Percentiles rank a stretch among this genome's conserved stretches.
Evolutionary conservation across 2,329 filamentous ascomycete species (phyloP).

Genomic region (Venturia oleaginea): DNA sequence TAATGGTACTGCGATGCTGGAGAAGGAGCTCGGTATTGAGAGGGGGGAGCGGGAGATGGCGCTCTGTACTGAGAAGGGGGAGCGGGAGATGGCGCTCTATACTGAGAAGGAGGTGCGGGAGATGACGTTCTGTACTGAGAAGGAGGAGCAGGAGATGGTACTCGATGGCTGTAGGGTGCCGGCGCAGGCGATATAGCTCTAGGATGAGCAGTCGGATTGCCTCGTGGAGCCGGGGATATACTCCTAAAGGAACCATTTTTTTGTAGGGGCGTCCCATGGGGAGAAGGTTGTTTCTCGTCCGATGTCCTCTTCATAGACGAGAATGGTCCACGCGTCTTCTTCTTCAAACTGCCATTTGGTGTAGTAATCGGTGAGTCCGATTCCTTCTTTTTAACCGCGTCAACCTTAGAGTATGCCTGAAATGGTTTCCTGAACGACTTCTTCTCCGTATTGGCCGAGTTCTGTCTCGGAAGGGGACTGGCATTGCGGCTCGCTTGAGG

Average conservation of each 20-base stretch:
- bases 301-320: constrained; percentile 34
- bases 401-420: constrained; percentile 47
- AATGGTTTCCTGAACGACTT: constrained; percentile 57
- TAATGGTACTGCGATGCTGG: constrained; percentile 18
- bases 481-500: constrained; percentile 49
- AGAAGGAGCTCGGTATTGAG: constrained; percentile 18
- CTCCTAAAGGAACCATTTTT: constrained; percentile 25
- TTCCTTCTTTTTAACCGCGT: constrained; percentile 30
- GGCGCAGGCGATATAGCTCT: constrained; percentile 29
- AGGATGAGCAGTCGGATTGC: background rate
- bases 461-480: constrained; percentile 30
- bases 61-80: constrained; percentile 28
- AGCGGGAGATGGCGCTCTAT: constrained; percentile 21
- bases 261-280: constrained; percentile 6
- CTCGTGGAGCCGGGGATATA: constrained; percentile 30
- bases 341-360: constrained; percentile 24
- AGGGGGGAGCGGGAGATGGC: constrained; percentile 11
- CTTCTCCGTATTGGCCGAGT: constrained; percentile 24
- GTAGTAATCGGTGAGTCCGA: constrained; percentile 22
- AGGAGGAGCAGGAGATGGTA: constrained; percentile 22
- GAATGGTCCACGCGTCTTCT: constrained; percentile 33
- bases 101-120: constrained; percentile 11
- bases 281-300: constrained; percentile 8
- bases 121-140: constrained; percentile 25
- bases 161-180: constrained; percentile 18